Base-by-base conservation (phyloP, 2,329 filamentous ascomycete species). In the Hypoxylon sp. region DNA sequence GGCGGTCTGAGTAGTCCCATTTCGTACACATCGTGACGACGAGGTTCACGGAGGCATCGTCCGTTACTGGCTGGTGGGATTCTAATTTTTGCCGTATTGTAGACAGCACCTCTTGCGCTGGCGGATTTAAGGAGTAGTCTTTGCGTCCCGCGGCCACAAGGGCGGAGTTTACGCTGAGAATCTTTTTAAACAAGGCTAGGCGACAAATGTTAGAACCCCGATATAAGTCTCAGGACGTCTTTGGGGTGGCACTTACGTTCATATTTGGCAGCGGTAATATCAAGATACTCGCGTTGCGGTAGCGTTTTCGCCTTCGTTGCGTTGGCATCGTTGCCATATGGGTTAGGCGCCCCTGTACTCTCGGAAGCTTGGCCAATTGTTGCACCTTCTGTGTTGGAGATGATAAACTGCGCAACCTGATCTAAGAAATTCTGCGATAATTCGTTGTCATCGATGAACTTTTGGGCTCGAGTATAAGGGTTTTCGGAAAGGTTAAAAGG, bases 401-500 rank as follows among this genome's bases (percentile, higher is more conserved):
- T 83, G 62, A 99, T 96, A 71, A 97, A 97, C 60, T 94, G 89
- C 5, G 92, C 90, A 11, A 97, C 91, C 67, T 91, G 90, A 62
- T 97, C 93, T 9, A 97, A 80, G 67, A 96, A 97, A 3, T 82
- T 84, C 45, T 95, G 81, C 1, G 93, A 90, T 1, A 97, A 80
- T 66, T 97, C 88, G 63, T 97, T 95, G 66, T 92, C 86, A 63
- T 87, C 82, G 36, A 97, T 86, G 62, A 97, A 99, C 67, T 91
- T 96, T 25, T 88, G 90, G 0, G 94, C 93, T 2, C 88, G 87
- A 63, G 96, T 90, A 69, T 95, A 97, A 0, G 91, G 90, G 62
- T 97, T 97, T 67, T 97, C 88, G 1, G 89, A 91, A 8, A 93
- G 79, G 68, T 97, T 97, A 73, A 89, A 97, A 0, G 93, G 91